Percentiles rank a stretch among this genome's conserved stretches.
Conservation (phyloP, 2,329 filamentous ascomycete species). For the Aspergillus glaucus region DNA sequence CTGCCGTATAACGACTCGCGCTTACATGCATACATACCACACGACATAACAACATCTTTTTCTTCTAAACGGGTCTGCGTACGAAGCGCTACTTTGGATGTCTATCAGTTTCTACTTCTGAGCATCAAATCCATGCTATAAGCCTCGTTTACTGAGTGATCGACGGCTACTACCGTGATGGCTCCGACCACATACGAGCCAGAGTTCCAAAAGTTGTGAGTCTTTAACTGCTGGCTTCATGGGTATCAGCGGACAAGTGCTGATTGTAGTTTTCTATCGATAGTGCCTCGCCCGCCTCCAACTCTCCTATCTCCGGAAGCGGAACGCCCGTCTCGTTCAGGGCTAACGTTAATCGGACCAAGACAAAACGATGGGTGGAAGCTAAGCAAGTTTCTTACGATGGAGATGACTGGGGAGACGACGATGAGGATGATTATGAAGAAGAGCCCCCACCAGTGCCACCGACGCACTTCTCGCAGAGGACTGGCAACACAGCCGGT, state of each 20-base stretch:
- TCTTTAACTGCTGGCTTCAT: neutral
- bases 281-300: constrained; percentile 13
- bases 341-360: constrained; percentile 78
- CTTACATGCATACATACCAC: no score
- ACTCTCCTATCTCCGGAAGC: constrained; percentile 17
- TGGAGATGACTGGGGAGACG: constrained; percentile 84
- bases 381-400: constrained; percentile 82
- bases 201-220: constrained; percentile 20
- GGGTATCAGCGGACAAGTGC: neutral
- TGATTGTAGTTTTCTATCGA: no score
- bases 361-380: constrained; percentile 93
- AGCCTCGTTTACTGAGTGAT: neutral
- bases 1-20: no score
- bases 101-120: neutral
- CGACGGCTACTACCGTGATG: constrained; percentile 13
- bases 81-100: neutral
- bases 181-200: constrained; percentile 20
- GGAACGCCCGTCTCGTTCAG: constrained; percentile 58
- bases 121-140: neutral
- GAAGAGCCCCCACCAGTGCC: constrained; percentile 42
- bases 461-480: constrained; percentile 20
- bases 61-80: no score
- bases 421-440: constrained; percentile 57
- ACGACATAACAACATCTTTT: no score
- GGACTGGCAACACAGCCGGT: constrained; percentile 8